Conservation (phyloP, 345 rosid species). For the Citrus sinensis region DNA sequence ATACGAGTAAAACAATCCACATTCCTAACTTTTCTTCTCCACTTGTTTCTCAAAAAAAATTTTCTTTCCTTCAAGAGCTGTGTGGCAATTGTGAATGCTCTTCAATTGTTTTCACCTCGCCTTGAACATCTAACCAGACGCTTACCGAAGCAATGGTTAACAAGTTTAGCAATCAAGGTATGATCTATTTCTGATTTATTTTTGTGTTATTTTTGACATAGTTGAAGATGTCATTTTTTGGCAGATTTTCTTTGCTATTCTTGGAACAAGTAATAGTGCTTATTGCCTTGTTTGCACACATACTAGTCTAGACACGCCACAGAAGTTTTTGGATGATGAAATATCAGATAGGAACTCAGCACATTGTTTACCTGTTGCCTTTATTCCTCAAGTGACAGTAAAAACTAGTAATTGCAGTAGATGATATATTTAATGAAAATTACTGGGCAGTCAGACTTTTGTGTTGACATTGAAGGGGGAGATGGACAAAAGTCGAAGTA, state of each 20-base stretch:
- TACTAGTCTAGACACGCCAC: not conserved
- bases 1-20: too few species aligned
- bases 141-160: constrained; percentile 85
- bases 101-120: too few species aligned
- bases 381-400: not conserved
- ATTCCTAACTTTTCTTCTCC: too few species aligned
- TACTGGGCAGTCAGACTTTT: not conserved
- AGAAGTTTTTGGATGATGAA: not conserved
- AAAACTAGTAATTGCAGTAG: not conserved
- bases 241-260: not conserved
- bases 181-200: constrained; percentile 4
- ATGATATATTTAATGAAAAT: not conserved
- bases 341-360: not conserved
- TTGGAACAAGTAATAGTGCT: not conserved
- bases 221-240: not conserved
- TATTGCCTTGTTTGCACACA: not conserved
- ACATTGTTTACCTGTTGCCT: not conserved
- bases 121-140: too few species aligned
- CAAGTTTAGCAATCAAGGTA: constrained; percentile 85
- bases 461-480: not conserved
- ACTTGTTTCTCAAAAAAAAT: too few species aligned
- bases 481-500: not conserved
- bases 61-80: too few species aligned
- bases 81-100: too few species aligned
- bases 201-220: not conserved